Evolutionary conservation across 106 monocot genomes (phyloP).

Genomic region (Dendrobium nobile): DNA sequence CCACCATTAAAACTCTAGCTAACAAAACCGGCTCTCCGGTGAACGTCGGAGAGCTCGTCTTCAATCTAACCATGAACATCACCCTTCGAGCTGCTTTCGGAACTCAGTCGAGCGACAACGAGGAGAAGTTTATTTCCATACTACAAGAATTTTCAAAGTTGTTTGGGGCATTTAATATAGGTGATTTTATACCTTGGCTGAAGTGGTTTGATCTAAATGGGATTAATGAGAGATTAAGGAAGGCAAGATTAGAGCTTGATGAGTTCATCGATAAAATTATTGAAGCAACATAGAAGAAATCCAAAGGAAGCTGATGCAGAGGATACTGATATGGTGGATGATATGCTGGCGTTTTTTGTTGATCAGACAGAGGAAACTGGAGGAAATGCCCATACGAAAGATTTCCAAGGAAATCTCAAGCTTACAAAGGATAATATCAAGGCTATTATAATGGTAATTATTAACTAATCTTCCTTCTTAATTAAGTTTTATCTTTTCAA

Average conservation of each 20-base stretch:
- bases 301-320: constrained; percentile 43
- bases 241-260: constrained; percentile 48
- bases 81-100: constrained; percentile 77
- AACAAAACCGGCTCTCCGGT: constrained; percentile 17
- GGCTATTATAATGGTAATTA: constrained; percentile 91
- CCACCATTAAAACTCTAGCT: constrained; percentile 14
- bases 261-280: constrained; percentile 76
- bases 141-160: constrained; percentile 89
- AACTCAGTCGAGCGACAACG: constrained; percentile 23
- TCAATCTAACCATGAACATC: constrained; percentile 78
- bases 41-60: constrained; percentile 66
- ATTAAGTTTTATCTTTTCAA: neutral
- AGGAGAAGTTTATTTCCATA: constrained; percentile 58
- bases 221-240: constrained; percentile 42
- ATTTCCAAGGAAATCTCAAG: constrained; percentile 35
- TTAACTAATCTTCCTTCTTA: neutral
- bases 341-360: constrained; percentile 69
- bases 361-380: constrained; percentile 6
- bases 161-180: constrained; percentile 83
- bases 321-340: constrained; percentile 91
- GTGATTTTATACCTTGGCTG: constrained; percentile 85
- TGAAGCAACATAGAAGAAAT: constrained; percentile 55
- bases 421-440: constrained; percentile 87
- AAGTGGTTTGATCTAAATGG: constrained; percentile 58
- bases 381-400: neutral